Evolutionary conservation across 345 rosid genomes (phyloP).

Genomic region (Lenwebbia sp.): DNA sequence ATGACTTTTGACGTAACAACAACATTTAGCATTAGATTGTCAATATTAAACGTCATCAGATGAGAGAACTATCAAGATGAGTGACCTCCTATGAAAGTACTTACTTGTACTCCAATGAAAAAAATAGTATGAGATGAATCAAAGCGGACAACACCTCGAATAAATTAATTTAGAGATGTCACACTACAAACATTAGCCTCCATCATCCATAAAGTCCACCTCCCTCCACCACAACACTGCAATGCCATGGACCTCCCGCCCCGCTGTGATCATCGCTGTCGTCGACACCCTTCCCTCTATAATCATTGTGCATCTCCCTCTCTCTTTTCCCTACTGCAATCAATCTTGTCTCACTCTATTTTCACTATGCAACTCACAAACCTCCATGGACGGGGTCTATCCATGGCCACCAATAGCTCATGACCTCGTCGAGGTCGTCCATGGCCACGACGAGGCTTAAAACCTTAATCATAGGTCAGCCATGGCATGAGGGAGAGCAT

Average conservation of each 20-base stretch:
- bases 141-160: accelerated
- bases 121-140: too few relatives aligned
- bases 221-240: neutral
- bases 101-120: neutral
- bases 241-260: neutral
- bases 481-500: neutral
- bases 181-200: neutral
- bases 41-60: neutral
- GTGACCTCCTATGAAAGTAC: neutral
- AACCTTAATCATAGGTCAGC: neutral
- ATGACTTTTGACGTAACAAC: neutral
- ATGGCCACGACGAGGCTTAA: neutral
- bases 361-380: neutral
- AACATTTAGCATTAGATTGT: neutral
- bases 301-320: neutral
- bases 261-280: neutral
- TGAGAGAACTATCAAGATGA: neutral
- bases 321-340: neutral
- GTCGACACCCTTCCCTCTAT: neutral
- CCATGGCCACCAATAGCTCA: neutral
- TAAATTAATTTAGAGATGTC: neutral
- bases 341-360: neutral
- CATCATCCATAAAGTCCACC: neutral
- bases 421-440: neutral
- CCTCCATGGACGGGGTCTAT: neutral